Base-by-base conservation (phyloP, 2,329 filamentous ascomycete species). In the Knufia fluminis region DNA sequence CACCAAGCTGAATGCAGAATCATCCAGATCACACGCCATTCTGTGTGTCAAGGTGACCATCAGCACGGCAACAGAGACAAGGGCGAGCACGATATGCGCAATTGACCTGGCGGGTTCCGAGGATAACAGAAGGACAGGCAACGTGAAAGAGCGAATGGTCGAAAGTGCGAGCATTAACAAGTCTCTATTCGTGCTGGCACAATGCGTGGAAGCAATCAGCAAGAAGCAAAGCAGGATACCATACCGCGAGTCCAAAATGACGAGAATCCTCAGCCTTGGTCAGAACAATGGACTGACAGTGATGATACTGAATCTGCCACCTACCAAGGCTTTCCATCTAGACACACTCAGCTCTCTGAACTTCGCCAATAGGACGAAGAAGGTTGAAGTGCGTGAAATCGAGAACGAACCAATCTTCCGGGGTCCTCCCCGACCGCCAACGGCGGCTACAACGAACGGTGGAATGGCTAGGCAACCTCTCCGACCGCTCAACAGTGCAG, bases 161-260 rank as follows among this genome's bases (percentile, higher is more conserved):
- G 91, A 97, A 67, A 95, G 89, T 33, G 89, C 91, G 0, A 91
- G 87, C 61, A 97, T 97, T 73, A 97, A 97, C 76, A 97, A 96
- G 71, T 94, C 87, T 55, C 74, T 97, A 4, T 97, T 97, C 61
- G 90, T 96, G 16, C 71, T 97, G 43, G 91, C 88, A 38, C 89
- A 95, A 65, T 97, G 91, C 60, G 91, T 97, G 47, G 91, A 97
- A 64, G 91, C 91, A 49, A 97, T 97, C 63, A 86, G 85, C 61
- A 80, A 79, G 63, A 82, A 82, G 60, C 78, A 82, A 52, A 66
- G 68, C 59, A 80, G 91, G 28, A 91, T 97, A 61, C 91, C 92
- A 0, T 97, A 94, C 65, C 78, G 91, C 50, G 91, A 96, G 64
- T 92, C 86, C 48, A 96, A 97, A 72, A 96, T 97, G 91, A 97